Conservation (phyloP, 805 yeast genomes). For the Wickerhamiella slavikovae region DNA sequence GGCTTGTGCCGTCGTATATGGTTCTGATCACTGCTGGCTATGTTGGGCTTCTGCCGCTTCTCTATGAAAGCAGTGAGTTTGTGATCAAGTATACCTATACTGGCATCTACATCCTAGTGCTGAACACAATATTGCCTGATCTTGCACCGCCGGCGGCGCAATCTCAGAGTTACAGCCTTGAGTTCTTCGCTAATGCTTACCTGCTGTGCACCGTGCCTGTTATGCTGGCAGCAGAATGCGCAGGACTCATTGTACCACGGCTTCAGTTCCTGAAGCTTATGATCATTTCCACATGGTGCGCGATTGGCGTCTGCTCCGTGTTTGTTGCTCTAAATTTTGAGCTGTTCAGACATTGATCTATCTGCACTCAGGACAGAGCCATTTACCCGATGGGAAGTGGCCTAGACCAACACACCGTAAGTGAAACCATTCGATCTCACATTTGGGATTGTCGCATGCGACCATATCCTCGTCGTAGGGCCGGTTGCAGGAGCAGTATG, state of each 20-base stretch:
- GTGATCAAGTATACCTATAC: conserved; percentile 58
- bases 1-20: conserved; percentile 51
- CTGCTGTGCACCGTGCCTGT: conserved; percentile 47
- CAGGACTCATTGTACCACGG: conserved; percentile 32
- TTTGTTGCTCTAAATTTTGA: conserved; percentile 34
- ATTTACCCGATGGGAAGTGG: conserved; percentile 59
- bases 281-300: conserved; percentile 70
- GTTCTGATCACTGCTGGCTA: conserved; percentile 62
- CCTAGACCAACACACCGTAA: conserved; percentile 68
- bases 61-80: conserved; percentile 65
- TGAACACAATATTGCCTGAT: conserved; percentile 48
- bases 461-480: conserved; percentile 58
- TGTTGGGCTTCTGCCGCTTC: conserved; percentile 71
- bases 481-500: conserved; percentile 28
- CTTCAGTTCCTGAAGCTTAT: conserved; percentile 62
- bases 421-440: conserved; percentile 86
- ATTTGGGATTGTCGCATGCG: conserved; percentile 66
- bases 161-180: conserved; percentile 32
- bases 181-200: conserved; percentile 47
- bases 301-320: conserved; percentile 62
- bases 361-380: conserved; percentile 52
- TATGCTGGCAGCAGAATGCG: conserved; percentile 33
- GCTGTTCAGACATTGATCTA: conserved; percentile 25
- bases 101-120: conserved; percentile 66
- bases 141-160: conserved; percentile 12